These are phyloP conservation scores for Globomyces sp. DNA, from an alignment of 371 early-diverging fungal genomes.

Conservation along the genomic window DNA sequence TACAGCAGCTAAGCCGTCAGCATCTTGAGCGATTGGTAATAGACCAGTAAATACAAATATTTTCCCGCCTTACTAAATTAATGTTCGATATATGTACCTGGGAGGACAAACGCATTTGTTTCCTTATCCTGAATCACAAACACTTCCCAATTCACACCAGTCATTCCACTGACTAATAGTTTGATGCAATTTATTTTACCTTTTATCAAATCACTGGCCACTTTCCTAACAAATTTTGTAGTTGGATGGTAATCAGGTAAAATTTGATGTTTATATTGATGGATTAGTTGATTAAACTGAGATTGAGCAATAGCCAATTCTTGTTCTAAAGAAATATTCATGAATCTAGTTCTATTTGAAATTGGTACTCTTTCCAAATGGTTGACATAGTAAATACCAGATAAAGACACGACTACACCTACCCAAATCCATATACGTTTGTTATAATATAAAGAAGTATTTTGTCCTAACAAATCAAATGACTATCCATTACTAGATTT, in stretches of 20 bases:
- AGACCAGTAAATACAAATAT: constrained; percentile 93
- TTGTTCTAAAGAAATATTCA: background rate
- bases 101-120: constrained; percentile 85
- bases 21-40: constrained; percentile 73
- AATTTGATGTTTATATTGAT: constrained; percentile 19
- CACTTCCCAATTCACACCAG: constrained; percentile 13
- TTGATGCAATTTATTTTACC: no score
- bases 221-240: constrained; percentile 26
- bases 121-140: constrained; percentile 19
- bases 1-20: constrained; percentile 91
- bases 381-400: constrained; percentile 32
- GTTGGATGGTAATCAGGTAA: constrained; percentile 26
- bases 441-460: no score
- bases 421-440: no score
- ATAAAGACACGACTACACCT: constrained; percentile 22
- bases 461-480: no score
- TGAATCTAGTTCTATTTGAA: constrained; percentile 15
- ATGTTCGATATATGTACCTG: constrained; percentile 28
- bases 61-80: constrained; percentile 58
- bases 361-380: constrained; percentile 41
- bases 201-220: constrained; percentile 6
- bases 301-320: background rate
- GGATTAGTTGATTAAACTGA: background rate
- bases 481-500: no score
- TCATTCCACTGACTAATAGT: background rate